Evolutionary conservation across 139 green algal genomes (phyloP).

Genomic region (Coccomyxa sp.): DNA sequence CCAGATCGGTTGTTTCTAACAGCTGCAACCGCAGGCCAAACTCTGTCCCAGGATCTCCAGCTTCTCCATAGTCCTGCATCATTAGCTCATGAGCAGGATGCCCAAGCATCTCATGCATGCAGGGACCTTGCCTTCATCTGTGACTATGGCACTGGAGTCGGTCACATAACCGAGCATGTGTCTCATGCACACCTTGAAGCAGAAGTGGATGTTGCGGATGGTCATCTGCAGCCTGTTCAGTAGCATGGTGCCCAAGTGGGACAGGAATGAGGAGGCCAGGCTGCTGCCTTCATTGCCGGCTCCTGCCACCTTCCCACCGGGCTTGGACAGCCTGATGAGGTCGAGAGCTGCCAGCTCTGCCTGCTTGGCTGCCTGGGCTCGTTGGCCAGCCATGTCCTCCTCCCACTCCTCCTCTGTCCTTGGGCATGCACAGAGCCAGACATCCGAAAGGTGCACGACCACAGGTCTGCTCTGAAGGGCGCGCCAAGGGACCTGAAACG

Average conservation of each 20-base stretch:
- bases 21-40: constrained; percentile 1
- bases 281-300: constrained; percentile 11
- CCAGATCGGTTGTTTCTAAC: too few relatives aligned
- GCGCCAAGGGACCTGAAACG: constrained; percentile 33
- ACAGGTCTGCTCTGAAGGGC: constrained; percentile 28
- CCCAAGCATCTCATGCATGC: background rate
- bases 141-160: background rate
- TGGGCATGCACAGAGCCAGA: constrained; percentile 16
- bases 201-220: constrained; percentile 61
- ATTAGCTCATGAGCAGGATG: background rate
- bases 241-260: constrained; percentile 51
- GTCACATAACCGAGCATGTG: too few relatives aligned
- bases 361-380: constrained; percentile 58
- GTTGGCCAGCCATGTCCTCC: constrained; percentile 17
- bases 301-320: constrained; percentile 6
- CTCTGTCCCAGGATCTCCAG: background rate
- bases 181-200: constrained; percentile 43
- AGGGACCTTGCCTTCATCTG: too few relatives aligned
- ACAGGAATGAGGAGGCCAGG: constrained; percentile 38
- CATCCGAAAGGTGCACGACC: constrained; percentile 33
- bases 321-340: constrained; percentile 41
- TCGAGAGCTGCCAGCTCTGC: constrained; percentile 63
- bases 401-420: constrained; percentile 27
- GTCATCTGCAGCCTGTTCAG: constrained; percentile 67
- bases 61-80: background rate